Conservation (phyloP, 495 filamentous ascomycete genomes). For the Cryomyces minteri region DNA sequence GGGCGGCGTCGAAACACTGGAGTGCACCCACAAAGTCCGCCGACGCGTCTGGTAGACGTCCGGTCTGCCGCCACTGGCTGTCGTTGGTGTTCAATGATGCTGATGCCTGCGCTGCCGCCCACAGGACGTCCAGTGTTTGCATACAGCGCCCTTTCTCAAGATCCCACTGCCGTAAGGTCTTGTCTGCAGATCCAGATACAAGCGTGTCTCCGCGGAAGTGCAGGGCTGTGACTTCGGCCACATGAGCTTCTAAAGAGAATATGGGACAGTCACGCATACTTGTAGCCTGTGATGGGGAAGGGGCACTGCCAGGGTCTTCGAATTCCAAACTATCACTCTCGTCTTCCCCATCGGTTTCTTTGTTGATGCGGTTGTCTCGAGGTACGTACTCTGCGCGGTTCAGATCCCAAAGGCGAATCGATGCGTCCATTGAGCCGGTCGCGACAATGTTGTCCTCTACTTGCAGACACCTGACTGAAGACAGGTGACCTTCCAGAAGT, state of each 20-base stretch:
- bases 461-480: conserved; percentile 82
- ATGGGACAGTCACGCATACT: conserved; percentile 77
- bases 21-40: conserved; percentile 90
- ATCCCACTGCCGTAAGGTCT: conserved; percentile 96
- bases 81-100: conserved; percentile 37
- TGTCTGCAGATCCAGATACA: conserved; percentile 90
- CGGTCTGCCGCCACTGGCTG: conserved; percentile 34
- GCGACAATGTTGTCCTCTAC: conserved; percentile 92
- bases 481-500: conserved; percentile 79
- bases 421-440: conserved; percentile 90
- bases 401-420: conserved; percentile 88
- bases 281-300: conserved; percentile 41
- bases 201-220: conserved; percentile 77
- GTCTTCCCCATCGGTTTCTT: conserved; percentile 36
- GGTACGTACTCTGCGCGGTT: conserved; percentile 44
- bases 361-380: conserved; percentile 44
- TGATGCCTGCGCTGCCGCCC: conserved; percentile 87
- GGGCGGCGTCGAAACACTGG: conserved; percentile 90
- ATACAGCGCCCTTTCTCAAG: conserved; percentile 87
- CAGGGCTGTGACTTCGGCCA: conserved; percentile 87
- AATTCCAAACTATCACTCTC: conserved; percentile 34
- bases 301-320: conserved; percentile 38
- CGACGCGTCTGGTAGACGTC: conserved; percentile 41
- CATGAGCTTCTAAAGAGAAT: conserved; percentile 73
- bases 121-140: conserved; percentile 96